Evolutionary conservation across 176 grass and related monocot species (phyloP).

Genomic region (Oryza glumipatula): DNA sequence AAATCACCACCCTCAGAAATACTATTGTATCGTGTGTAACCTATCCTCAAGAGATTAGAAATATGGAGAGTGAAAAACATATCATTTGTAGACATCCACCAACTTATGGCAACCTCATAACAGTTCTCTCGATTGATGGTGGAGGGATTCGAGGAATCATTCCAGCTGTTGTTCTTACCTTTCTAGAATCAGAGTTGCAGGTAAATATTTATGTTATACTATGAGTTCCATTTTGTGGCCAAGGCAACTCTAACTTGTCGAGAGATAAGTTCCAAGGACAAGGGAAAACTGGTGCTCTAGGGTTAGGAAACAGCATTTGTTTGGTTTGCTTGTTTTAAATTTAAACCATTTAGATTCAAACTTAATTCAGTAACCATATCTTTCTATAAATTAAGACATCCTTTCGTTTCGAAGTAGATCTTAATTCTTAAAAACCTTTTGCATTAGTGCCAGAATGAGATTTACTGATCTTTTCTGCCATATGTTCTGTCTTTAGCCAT

Average conservation of each 20-base stretch:
- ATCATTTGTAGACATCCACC: constrained; percentile 65
- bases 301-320: neutral
- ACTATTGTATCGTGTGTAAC: neutral
- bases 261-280: constrained; percentile 8
- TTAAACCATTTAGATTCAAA: constrained; percentile 9
- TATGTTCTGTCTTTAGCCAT: neutral
- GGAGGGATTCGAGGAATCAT: constrained; percentile 93
- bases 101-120: constrained; percentile 84
- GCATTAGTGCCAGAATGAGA: constrained; percentile 18
- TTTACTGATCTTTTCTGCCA: neutral
- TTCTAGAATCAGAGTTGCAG: constrained; percentile 89
- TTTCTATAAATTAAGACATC: constrained; percentile 15
- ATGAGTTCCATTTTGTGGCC: constrained; percentile 26
- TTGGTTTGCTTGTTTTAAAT: constrained; percentile 33
- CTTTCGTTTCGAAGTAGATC: constrained; percentile 15
- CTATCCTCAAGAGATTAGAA: constrained; percentile 24
- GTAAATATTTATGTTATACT: constrained; percentile 47
- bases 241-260: constrained; percentile 2
- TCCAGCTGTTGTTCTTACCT: constrained; percentile 71
- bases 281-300: neutral
- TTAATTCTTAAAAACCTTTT: constrained; percentile 18
- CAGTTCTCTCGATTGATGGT: constrained; percentile 81
- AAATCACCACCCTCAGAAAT: neutral
- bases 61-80: constrained; percentile 47
- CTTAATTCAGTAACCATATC: neutral